These are phyloP conservation scores for Trifolium repens DNA, from an alignment of 306 rosid genomes.

Conservation along the genomic window DNA sequence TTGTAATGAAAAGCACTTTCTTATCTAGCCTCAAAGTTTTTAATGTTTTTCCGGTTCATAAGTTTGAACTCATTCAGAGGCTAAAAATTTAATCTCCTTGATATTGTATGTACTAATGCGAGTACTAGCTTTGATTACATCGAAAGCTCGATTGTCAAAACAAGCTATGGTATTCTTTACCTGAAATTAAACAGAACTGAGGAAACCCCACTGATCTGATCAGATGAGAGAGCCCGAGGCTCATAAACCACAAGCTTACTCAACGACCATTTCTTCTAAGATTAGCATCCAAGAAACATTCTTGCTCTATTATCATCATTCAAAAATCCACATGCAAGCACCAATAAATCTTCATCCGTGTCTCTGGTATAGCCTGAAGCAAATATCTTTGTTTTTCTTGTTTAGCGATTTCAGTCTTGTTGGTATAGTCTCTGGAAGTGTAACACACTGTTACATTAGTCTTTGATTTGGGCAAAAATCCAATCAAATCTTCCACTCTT, in stretches of 20 bases:
- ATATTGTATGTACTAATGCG: neutral
- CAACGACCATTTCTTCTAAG: neutral
- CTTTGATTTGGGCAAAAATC: too few relatives aligned
- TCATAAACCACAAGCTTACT: too few relatives aligned
- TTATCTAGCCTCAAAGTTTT: neutral
- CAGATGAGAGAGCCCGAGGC: too few relatives aligned
- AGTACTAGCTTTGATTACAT: neutral
- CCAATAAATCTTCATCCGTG: neutral
- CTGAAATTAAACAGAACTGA: neutral
- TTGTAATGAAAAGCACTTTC: neutral
- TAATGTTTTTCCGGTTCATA: neutral
- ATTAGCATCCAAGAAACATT: neutral
- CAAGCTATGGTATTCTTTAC: neutral
- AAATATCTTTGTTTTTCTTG: too few relatives aligned
- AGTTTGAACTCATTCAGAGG: too few relatives aligned
- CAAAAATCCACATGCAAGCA: neutral
- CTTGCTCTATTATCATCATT: neutral
- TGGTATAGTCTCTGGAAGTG: too few relatives aligned
- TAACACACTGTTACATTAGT: too few relatives aligned
- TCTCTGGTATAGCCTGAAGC: too few relatives aligned
- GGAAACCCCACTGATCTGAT: neutral
- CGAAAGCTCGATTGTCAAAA: neutral
- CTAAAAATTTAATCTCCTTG: neutral
- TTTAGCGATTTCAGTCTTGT: too few relatives aligned
- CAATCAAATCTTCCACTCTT: neutral